Base-by-base conservation (phyloP, 2,329 filamentous ascomycete genomes). In the Aspergillus nomiae region DNA sequence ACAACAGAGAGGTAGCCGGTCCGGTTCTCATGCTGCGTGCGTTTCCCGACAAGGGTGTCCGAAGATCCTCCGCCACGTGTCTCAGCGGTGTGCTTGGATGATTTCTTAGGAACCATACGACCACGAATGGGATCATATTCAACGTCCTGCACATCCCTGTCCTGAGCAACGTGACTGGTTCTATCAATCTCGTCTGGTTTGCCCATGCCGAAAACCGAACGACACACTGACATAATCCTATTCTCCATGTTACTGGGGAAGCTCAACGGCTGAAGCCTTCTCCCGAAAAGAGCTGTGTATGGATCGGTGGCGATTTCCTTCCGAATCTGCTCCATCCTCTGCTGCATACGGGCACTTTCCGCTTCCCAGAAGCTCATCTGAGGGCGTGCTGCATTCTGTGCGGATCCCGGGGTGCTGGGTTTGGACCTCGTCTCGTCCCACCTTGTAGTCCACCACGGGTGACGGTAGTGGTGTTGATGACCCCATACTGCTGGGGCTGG, bases 61-160 rank as follows among this genome's bases (percentile, higher is more conserved):
- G 16, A 19, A 21, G 58, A 32, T 30, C 26, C 21, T 36, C 11
- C n/a, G 21, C 38, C 58, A 30, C 58, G 64, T 24, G 61, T 36
- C 8, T 34, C 30, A 26, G 19, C 30, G 41, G 16, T 6, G 8
- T 26, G 26, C 14, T 46, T 38, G 24, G 32, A 14, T 38, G 60
- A 45, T 55, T 62, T 53, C 56, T 65, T 67, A 2, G 70, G 74
- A 9, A 76, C 69, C 75, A 81, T 82, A 26, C 78, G 74, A 36
- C 78, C 77, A 60, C 73, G 78, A 38, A 82, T 77, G 10, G 79
- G 79, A 46, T 82, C 80, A 64, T 80, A 81, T 56, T 75, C 70
- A 61, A 75, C 59, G n/a, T 45, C 34, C 32, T 58, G 28, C 21
- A 41, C 51, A 54, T 56, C 21, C 4, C 26, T 43, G 12, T 56